Evolutionary conservation across 306 rosid genomes (phyloP).

Genomic region (Elaeagnus macrophylla): DNA sequence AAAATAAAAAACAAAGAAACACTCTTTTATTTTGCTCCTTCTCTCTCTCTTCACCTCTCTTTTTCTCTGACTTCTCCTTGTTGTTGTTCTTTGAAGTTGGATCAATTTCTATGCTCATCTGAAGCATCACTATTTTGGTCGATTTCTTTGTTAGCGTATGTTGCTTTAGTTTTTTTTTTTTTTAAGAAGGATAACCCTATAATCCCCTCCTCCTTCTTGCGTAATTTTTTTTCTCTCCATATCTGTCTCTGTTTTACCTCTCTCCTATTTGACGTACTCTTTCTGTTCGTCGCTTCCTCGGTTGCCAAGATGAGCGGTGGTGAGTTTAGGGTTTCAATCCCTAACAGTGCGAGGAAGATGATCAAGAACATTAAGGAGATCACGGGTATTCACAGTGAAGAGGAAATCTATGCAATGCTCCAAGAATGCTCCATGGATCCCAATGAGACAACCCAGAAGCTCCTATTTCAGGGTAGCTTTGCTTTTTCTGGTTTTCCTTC

Average conservation of each 20-base stretch:
- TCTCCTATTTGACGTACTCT: slow-evolving; percentile 6
- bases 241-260: slow-evolving; percentile 5
- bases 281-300: slow-evolving; percentile 22
- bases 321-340: slow-evolving; percentile 86
- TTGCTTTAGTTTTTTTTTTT: slow-evolving; percentile 20
- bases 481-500: not conserved
- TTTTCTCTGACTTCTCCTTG: slow-evolving; percentile 3
- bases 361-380: slow-evolving; percentile 84
- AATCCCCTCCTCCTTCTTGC: not conserved
- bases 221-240: slow-evolving; percentile 12
- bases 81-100: slow-evolving; percentile 18
- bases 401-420: slow-evolving; percentile 91
- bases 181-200: slow-evolving; percentile 20
- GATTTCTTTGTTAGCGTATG: slow-evolving; percentile 10
- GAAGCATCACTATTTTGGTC: slow-evolving; percentile 6
- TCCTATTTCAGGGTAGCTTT: slow-evolving; percentile 72
- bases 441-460: slow-evolving; percentile 85
- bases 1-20: no score
- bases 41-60: slow-evolving; percentile 1
- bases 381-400: slow-evolving; percentile 73
- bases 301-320: slow-evolving; percentile 54
- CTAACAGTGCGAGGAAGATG: slow-evolving; percentile 53
- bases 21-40: not conserved
- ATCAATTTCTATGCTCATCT: slow-evolving; percentile 41
- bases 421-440: slow-evolving; percentile 98